phyloP scores from a whole-genome alignment of 1,139 yeast genomes.

The Pneumocystis oryctolagi region DNA sequence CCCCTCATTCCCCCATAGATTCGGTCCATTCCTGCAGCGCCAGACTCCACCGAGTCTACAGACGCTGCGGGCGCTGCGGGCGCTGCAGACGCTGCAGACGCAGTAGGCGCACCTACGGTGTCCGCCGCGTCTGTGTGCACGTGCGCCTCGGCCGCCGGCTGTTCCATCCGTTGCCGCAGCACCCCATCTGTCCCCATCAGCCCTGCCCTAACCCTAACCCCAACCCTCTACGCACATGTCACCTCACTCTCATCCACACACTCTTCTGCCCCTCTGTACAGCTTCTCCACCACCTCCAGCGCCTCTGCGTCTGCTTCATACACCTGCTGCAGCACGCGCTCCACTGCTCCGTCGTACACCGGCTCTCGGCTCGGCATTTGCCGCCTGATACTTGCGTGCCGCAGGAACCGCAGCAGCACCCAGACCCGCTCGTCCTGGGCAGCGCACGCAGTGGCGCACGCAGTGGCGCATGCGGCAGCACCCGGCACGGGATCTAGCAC shows the following conservation, averaged over 20 bases:
- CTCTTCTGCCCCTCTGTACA: background rate
- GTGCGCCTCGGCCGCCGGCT: background rate
- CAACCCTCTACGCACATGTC: background rate
- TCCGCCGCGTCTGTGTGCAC: no score
- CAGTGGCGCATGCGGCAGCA: conserved; percentile 10
- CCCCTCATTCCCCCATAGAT: background rate
- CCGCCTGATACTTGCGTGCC: conserved; percentile 26
- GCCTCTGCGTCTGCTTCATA: conserved; percentile 25
- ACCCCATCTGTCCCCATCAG: background rate
- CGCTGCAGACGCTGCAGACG: background rate
- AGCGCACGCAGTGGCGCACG: conserved; percentile 6
- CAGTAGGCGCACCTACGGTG: no score
- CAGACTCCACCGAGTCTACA: background rate
- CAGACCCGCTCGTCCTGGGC: conserved; percentile 18
- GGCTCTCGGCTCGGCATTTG: conserved; percentile 17
- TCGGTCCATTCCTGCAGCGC: background rate
- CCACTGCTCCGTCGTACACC: conserved; percentile 21
- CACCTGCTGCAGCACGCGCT: conserved; percentile 21
- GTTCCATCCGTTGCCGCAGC: background rate
- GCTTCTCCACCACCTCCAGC: background rate
- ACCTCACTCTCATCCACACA: background rate
- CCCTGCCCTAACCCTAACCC: background rate
- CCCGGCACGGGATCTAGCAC: conserved; percentile 13
- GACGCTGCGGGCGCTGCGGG: background rate
- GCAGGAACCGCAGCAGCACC: conserved; percentile 21